Percentiles rank a stretch among this genome's conserved stretches.
Evolutionary conservation across 768 basidiomycete genomes (phyloP).

Genomic region (Boletellus ananas): DNA sequence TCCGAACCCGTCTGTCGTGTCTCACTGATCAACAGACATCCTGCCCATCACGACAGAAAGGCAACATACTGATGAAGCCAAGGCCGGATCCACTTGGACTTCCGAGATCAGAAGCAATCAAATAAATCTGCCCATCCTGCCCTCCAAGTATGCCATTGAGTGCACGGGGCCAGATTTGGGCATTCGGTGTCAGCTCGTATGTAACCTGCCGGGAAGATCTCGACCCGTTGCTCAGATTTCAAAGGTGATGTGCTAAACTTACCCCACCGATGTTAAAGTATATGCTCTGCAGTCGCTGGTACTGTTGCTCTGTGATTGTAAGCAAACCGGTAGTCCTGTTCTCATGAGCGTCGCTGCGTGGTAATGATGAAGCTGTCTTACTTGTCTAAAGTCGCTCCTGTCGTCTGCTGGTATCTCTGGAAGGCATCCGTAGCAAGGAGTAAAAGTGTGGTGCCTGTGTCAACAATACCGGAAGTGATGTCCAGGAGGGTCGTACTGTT

Average conservation of each 20-base stretch:
- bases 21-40: not conserved
- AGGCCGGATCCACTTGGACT: constrained; percentile 49
- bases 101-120: constrained; percentile 55
- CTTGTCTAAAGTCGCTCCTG: constrained; percentile 50
- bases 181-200: constrained; percentile 57
- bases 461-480: constrained; percentile 45
- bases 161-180: constrained; percentile 66
- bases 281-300: constrained; percentile 44
- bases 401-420: constrained; percentile 49
- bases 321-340: constrained; percentile 53
- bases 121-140: constrained; percentile 45
- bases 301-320: constrained; percentile 48
- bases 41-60: not conserved
- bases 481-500: constrained; percentile 30
- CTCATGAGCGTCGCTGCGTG: not conserved
- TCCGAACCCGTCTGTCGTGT: constrained; percentile 46
- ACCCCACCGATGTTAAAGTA: constrained; percentile 51
- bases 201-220: constrained; percentile 33
- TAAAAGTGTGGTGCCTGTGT: constrained; percentile 52
- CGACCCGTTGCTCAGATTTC: not conserved
- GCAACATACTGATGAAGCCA: constrained; percentile 56
- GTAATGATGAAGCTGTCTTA: constrained; percentile 21
- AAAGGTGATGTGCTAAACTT: not conserved
- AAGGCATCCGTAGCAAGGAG: constrained; percentile 59
- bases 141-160: constrained; percentile 60